These are phyloP conservation scores for Rhynchosporium graminicola DNA, from an alignment of 2,329 filamentous ascomycete species.

Conservation along the genomic window DNA sequence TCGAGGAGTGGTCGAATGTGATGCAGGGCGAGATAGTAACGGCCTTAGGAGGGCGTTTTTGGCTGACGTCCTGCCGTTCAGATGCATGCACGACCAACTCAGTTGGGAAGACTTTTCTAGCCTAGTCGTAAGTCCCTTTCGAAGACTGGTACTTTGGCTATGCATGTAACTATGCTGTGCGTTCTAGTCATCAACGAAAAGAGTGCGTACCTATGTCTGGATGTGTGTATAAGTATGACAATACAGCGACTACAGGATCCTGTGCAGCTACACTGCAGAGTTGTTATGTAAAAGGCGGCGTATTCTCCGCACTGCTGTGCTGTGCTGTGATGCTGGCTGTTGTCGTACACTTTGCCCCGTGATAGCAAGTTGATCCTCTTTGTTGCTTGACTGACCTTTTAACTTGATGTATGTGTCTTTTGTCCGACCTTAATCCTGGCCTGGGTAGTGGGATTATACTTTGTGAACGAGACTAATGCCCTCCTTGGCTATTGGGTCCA, in stretches of 20 bases:
- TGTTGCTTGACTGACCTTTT: background rate
- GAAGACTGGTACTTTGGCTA: slow-evolving; percentile 5
- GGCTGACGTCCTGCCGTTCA: slow-evolving; percentile 5
- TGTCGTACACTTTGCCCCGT: background rate
- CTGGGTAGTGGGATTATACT: slow-evolving; percentile 11
- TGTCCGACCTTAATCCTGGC: background rate
- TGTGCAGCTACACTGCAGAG: slow-evolving; percentile 15
- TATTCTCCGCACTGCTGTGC: slow-evolving; percentile 3
- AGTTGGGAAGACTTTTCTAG: slow-evolving; percentile 7
- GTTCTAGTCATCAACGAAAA: background rate
- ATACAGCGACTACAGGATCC: slow-evolving; percentile 14
- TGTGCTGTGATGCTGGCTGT: slow-evolving; percentile 5
- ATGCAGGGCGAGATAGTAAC: background rate
- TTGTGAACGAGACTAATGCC: background rate
- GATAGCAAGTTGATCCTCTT: background rate
- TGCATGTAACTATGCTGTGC: background rate
- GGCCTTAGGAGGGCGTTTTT: slow-evolving; percentile 1
- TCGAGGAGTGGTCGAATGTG: background rate
- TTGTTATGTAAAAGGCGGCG: slow-evolving; percentile 27
- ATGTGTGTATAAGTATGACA: background rate
- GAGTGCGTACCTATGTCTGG: background rate
- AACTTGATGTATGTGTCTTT: slow-evolving; percentile 17
- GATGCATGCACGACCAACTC: background rate
- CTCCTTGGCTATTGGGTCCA: slow-evolving; percentile 9
- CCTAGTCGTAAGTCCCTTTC: slow-evolving; percentile 1